Base-by-base conservation (phyloP, 2,329 filamentous ascomycete species). In the Stenocarpella maydis region DNA sequence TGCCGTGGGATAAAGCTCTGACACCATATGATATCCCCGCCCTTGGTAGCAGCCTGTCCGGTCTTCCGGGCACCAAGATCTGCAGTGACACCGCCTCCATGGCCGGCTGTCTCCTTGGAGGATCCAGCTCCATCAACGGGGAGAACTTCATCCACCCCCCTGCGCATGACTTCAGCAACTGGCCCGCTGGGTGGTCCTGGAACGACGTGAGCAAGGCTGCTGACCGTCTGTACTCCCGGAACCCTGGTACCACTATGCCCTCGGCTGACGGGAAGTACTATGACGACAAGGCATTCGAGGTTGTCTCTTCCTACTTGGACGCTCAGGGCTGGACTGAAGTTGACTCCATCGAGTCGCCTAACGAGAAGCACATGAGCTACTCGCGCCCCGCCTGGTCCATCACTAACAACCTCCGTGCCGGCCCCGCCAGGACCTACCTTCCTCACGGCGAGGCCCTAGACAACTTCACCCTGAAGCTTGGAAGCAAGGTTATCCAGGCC, bases 91-190 rank as follows among this genome's bases (percentile, higher is more conserved):
- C 77, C 12, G 77, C 79, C 26, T 74, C 74, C 6, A 73, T 75
- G 43, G 79, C 78, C 60, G 79, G 77, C 2, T 81, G 80, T 72
- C 69, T 82, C n/a, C 74, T 82, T 0, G 79, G 80, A 34, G 80
- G 80, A 10, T 77, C 78, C 21, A 78, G 76, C 37, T 74, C 74
- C 28, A 73, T 81, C 69, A 80, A 80, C 70, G 77, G 76, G 9
- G 68, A 76, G 69, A 77, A 79, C 73, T 79, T 76, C 69, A 74
- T 79, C 49, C 73, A 73, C 65, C 78, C 77, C 4, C 77, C 76
- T 12, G 74, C 77, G 58, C 72, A 70, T 28, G 78, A 79, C 73
- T 79, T 77, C 39, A 64, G 78, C 50, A 75, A 74, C 63, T 78
- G 75, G 76, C 77, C 77, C 4, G 68, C 69, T 14, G 77, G 77